Evolutionary conservation across 495 filamentous ascomycete species (phyloP).

Genomic region (Neurospora sp.): DNA sequence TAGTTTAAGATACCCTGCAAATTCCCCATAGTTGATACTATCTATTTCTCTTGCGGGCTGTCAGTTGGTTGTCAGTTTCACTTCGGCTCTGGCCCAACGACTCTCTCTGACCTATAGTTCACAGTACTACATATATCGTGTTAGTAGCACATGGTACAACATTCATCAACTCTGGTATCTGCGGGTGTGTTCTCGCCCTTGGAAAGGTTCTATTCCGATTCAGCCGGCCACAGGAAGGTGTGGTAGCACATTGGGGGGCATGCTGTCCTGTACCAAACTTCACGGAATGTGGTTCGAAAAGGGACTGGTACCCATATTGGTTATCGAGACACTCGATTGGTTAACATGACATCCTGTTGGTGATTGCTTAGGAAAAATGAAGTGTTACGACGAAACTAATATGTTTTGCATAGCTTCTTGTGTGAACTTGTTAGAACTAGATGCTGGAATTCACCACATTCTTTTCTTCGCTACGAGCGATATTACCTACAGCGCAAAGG

Average conservation of each 20-base stretch:
- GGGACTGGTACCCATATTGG: not conserved
- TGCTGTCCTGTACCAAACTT: not conserved
- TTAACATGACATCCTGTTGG: not conserved
- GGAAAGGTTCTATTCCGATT: not conserved
- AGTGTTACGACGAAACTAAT: not conserved
- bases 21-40: not conserved
- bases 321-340: not conserved
- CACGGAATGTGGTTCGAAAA: not conserved
- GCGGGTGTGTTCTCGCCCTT: not conserved
- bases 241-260: not conserved
- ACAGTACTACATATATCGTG: not conserved
- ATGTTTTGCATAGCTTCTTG: not conserved
- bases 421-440: not conserved
- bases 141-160: not conserved
- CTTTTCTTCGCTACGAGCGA: not conserved
- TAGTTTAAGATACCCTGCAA: not conserved
- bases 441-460: not conserved
- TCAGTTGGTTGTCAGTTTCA: not conserved
- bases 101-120: not conserved
- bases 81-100: not conserved
- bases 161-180: not conserved
- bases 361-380: not conserved
- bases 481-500: not conserved
- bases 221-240: not conserved
- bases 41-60: not conserved